Evolutionary conservation across 1,284 basidiomycete genomes (phyloP), one percentile per base, ranked within the genome.

Genomic region (Schizophyllum amplum): DNA sequence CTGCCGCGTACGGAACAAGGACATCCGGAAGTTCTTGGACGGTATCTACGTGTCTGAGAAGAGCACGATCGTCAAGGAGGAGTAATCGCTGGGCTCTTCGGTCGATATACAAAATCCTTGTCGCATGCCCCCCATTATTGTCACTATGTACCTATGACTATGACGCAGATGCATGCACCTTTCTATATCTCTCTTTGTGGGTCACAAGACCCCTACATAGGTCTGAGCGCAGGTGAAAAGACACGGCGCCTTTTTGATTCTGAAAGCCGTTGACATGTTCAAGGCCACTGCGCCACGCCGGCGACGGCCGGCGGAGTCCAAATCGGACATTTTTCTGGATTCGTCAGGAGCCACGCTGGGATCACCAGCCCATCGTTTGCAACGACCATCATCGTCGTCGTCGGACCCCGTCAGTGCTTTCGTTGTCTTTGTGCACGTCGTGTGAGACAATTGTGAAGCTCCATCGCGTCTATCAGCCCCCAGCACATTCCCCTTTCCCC

Each of bases 1-100:
- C 62, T 95, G 92, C 79, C 84, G 89, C 64, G 94, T 98, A 68
- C 90, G 92, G 75, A 94, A 97, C 87, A 98, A 98, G 82, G 94
- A 98, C 81, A 95, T 95, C 76, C 92, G 92, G 72, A 94, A 96
- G 81, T 92, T 92, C 78, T 76, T 92, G 71, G 89, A 92, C 66
- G 89, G 89, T 77, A 87, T 98, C 79, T 98, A 98, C 73, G 92
- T 94, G 63, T 94, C 93, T 47, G 88, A 88, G 68, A 90, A 86
- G 80, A 82, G 82, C 61, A 84, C 84, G 27, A 79, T 90, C 63
- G 60, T 69, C 33, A 68, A 69, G 60, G 82, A 78, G 47, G 74
- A 79, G 55, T 62, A 57, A 59, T 57, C 27, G 26, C 22, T 11
- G 22, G 15, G 48, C 47, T 7, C n/a, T 49, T 4, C 33, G 33